These are phyloP conservation scores for Lentinula raphanica DNA, from an alignment of 768 basidiomycete genomes.

Conservation along the genomic window DNA sequence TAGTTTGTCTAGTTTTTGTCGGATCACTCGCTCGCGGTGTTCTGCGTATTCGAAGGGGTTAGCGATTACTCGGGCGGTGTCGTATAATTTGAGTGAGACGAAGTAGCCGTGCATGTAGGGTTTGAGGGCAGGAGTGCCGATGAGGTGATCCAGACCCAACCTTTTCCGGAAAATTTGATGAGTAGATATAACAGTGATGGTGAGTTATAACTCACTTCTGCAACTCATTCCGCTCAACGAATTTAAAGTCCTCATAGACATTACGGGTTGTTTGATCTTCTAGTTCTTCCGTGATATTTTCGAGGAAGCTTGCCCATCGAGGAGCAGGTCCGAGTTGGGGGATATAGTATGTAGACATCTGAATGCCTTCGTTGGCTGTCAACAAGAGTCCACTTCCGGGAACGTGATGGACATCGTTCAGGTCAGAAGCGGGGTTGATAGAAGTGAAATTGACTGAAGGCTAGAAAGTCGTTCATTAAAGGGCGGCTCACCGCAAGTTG, in stretches of 20 bases:
- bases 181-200: slow-evolving; percentile 2
- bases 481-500: background rate
- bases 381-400: slow-evolving; percentile 86
- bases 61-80: slow-evolving; percentile 89
- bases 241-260: slow-evolving; percentile 96
- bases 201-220: slow-evolving; percentile 63
- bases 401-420: slow-evolving; percentile 88
- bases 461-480: slow-evolving; percentile 40
- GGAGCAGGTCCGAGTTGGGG: slow-evolving; percentile 97
- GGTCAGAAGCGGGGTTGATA: slow-evolving; percentile 83
- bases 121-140: slow-evolving; percentile 92
- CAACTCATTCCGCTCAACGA: slow-evolving; percentile 84
- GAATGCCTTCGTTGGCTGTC: slow-evolving; percentile 94
- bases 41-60: slow-evolving; percentile 97
- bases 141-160: slow-evolving; percentile 89
- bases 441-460: slow-evolving; percentile 85
- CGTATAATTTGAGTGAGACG: slow-evolving; percentile 91
- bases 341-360: slow-evolving; percentile 91
- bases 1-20: slow-evolving; percentile 89
- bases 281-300: slow-evolving; percentile 98
- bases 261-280: slow-evolving; percentile 78
- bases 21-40: slow-evolving; percentile 82
- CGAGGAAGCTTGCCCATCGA: slow-evolving; percentile 95
- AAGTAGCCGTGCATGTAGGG: slow-evolving; percentile 99
- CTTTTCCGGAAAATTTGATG: slow-evolving; percentile 36